A percentile compares a stretch with the other conserved stretches of the same genome.
Conservation (phyloP, 768 basidiomycete species). For the Tulasnella sp. region DNA sequence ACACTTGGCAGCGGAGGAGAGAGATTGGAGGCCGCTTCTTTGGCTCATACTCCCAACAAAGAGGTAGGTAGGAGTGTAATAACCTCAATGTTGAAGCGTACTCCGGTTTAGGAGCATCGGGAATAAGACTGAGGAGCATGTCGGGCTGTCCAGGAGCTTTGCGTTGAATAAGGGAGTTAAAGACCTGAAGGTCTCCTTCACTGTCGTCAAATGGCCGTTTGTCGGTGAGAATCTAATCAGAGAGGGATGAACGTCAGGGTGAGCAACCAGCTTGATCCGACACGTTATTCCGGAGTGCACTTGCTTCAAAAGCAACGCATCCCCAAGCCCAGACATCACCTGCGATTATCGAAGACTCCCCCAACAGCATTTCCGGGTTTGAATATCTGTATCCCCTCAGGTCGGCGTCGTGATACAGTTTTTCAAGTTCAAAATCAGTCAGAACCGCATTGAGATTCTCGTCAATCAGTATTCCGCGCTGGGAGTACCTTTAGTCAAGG, state of each 20-base stretch:
- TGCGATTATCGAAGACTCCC: neutral
- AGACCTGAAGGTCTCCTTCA: too few relatives aligned
- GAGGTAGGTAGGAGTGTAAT: neutral
- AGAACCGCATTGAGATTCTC: neutral
- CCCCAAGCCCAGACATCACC: neutral
- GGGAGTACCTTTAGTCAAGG: neutral
- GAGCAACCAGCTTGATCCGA: too few relatives aligned
- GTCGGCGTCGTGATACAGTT: too few relatives aligned
- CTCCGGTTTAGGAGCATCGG: neutral
- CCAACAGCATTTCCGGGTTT: too few relatives aligned
- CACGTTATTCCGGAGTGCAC: neutral
- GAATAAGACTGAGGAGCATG: neutral
- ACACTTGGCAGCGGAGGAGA: neutral
- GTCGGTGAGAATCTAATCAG: neutral
- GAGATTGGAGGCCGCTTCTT: neutral
- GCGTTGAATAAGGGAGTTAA: neutral
- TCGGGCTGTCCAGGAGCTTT: neutral
- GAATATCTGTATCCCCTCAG: too few relatives aligned
- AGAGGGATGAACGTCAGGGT: neutral
- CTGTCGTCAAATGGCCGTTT: neutral
- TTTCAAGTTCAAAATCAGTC: neutral
- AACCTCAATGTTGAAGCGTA: neutral
- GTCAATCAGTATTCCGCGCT: neutral
- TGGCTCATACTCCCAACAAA: neutral
- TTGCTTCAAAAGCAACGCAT: neutral